phyloP scores from a whole-genome alignment of 2,329 filamentous ascomycete genomes.

The Sporothrix dimorphospora region DNA sequence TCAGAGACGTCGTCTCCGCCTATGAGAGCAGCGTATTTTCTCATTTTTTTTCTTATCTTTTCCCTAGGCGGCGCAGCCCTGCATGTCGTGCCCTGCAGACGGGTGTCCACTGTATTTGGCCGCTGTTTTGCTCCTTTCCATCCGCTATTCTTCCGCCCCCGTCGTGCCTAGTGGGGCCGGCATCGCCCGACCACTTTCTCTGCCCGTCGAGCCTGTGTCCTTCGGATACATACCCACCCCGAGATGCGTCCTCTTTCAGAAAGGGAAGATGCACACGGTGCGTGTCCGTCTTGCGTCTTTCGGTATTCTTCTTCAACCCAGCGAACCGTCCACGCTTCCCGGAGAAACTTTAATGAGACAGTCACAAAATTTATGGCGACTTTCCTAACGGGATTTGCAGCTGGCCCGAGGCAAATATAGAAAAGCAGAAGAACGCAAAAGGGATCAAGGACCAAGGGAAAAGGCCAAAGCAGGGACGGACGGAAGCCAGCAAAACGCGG shows the following conservation, averaged over 20 bases:
- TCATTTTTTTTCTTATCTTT: background rate
- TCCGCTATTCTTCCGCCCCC: background rate
- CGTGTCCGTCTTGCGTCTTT: background rate
- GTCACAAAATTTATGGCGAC: background rate
- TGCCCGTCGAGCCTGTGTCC: background rate
- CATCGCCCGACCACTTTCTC: slow-evolving; percentile 10
- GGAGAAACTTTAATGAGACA: background rate
- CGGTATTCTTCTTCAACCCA: background rate
- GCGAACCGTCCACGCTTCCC: no score
- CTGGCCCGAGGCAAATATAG: background rate
- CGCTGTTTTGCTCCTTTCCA: background rate
- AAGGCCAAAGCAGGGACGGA: background rate
- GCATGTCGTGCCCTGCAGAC: background rate
- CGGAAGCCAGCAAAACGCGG: background rate
- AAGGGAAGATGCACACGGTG: background rate
- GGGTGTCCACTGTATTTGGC: background rate
- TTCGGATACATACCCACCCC: background rate
- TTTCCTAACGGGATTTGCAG: background rate
- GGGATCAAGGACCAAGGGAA: background rate
- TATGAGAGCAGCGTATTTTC: slow-evolving; percentile 14
- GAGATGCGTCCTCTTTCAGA: background rate
- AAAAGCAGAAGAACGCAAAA: background rate
- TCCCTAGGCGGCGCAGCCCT: slow-evolving; percentile 4
- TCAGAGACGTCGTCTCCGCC: background rate
- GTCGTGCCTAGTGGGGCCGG: slow-evolving; percentile 8